Conservation (phyloP, 2,329 filamentous ascomycete species). For the Fusarium poae region DNA sequence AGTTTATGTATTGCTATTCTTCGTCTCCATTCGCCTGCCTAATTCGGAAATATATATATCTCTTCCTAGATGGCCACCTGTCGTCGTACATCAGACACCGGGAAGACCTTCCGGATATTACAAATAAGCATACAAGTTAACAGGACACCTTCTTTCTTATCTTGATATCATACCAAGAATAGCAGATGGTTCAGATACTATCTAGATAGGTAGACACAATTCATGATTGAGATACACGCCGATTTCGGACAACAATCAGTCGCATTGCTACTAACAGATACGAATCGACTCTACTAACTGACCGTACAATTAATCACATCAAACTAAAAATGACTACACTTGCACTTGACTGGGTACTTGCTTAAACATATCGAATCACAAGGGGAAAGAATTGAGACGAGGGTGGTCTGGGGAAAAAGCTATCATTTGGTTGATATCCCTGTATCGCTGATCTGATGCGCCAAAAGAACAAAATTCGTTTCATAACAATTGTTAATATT, state of each 20-base stretch:
- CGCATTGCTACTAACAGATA: neutral
- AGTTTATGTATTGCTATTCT: slow-evolving; percentile 12
- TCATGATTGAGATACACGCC: slow-evolving; percentile 11
- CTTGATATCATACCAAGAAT: neutral
- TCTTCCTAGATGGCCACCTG: neutral
- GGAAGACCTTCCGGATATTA: slow-evolving; percentile 13
- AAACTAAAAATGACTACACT: slow-evolving; percentile 12
- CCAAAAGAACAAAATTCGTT: slow-evolving; percentile 30
- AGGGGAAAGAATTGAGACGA: neutral
- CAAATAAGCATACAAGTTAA: slow-evolving; percentile 7
- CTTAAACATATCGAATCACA: neutral
- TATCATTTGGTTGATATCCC: slow-evolving; percentile 34
- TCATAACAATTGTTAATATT: slow-evolving; percentile 41
- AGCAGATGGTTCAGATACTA: neutral
- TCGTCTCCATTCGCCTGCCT: slow-evolving; percentile 41
- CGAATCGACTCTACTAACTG: neutral
- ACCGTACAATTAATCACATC: slow-evolving; percentile 4
- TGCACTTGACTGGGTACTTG: neutral
- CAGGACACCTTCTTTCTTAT: slow-evolving; percentile 15
- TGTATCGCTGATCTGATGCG: slow-evolving; percentile 38
- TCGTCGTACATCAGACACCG: slow-evolving; percentile 10
- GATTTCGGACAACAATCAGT: slow-evolving; percentile 15
- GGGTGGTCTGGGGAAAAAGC: slow-evolving; percentile 28
- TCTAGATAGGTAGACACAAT: neutral
- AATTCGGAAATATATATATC: slow-evolving; percentile 32